A percentile compares a stretch with the other conserved stretches of the same genome.
Evolutionary conservation across 1,139 yeast species (phyloP).

Genomic region (Yamadazyma atlantica): DNA sequence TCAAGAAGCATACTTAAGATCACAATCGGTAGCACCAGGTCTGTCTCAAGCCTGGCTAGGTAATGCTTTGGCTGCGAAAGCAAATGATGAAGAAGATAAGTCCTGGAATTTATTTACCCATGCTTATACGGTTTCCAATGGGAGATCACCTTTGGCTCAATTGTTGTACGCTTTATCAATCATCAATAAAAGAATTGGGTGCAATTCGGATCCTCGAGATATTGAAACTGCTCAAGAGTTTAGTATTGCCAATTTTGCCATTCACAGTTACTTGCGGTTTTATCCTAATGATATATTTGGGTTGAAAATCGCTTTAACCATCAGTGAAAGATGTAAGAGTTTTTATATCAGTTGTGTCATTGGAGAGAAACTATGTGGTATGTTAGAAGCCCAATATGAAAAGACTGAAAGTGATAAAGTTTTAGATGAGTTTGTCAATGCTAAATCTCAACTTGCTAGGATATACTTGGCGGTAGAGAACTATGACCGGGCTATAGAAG

Average conservation of each 20-base stretch:
- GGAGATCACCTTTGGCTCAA: conserved; percentile 69
- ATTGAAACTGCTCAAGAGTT: conserved; percentile 63
- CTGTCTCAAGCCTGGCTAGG: conserved; percentile 84
- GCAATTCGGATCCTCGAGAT: conserved; percentile 47
- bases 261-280: conserved; percentile 68
- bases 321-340: conserved; percentile 72
- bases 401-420: conserved; percentile 47
- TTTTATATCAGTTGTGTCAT: conserved; percentile 53
- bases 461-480: conserved; percentile 58
- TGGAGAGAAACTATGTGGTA: conserved; percentile 44
- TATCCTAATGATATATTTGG: conserved; percentile 67
- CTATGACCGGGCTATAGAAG: conserved; percentile 59
- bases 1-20: conserved; percentile 65
- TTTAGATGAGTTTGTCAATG: conserved; percentile 52
- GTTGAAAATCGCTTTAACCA: conserved; percentile 52
- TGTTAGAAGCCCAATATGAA: conserved; percentile 63
- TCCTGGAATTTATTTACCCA: conserved; percentile 70
- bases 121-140: conserved; percentile 74
- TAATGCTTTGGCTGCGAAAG: conserved; percentile 67
- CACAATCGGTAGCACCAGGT: conserved; percentile 83
- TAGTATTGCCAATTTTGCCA: conserved; percentile 68
- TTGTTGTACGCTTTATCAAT: conserved; percentile 67
- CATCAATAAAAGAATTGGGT: conserved; percentile 41
- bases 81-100: conserved; percentile 50
- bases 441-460: conserved; percentile 72